Conservation (phyloP, 345 rosid species). For the Corchorus olitorius region DNA sequence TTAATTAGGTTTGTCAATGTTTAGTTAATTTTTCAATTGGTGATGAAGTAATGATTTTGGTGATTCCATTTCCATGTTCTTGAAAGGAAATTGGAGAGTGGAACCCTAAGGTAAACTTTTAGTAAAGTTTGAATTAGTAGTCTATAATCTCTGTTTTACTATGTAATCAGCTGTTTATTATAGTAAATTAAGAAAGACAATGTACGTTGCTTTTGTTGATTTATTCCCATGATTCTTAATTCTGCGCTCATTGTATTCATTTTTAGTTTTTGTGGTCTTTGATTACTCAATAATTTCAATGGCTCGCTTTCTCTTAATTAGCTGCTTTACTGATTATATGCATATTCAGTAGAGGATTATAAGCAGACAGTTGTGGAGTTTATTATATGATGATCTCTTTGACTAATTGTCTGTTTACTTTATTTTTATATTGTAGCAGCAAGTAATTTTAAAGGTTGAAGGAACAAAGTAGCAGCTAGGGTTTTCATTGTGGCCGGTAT, state of each 20-base stretch:
- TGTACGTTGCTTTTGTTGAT: constrained; percentile 4
- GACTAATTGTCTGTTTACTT: constrained; percentile 15
- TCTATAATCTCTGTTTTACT: background rate
- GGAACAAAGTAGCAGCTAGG: constrained; percentile 11
- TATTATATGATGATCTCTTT: background rate
- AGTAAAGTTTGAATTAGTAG: background rate
- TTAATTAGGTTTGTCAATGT: background rate
- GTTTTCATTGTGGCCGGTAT: background rate
- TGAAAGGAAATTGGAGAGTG: background rate
- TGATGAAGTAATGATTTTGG: background rate
- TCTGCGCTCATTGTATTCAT: background rate
- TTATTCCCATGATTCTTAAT: background rate
- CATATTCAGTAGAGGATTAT: background rate
- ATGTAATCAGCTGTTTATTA: background rate
- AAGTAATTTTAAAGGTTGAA: constrained; percentile 18
- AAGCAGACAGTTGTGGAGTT: background rate
- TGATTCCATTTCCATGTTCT: background rate
- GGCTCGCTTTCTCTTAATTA: background rate
- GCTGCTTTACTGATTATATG: background rate
- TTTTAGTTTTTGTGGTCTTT: background rate
- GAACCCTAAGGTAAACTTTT: background rate
- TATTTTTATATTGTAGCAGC: constrained; percentile 6
- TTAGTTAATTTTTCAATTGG: background rate
- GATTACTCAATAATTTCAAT: background rate
- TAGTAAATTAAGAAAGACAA: background rate